Evolutionary conservation across 345 rosid species (phyloP).

Genomic region (Aurinia saxatilis): DNA sequence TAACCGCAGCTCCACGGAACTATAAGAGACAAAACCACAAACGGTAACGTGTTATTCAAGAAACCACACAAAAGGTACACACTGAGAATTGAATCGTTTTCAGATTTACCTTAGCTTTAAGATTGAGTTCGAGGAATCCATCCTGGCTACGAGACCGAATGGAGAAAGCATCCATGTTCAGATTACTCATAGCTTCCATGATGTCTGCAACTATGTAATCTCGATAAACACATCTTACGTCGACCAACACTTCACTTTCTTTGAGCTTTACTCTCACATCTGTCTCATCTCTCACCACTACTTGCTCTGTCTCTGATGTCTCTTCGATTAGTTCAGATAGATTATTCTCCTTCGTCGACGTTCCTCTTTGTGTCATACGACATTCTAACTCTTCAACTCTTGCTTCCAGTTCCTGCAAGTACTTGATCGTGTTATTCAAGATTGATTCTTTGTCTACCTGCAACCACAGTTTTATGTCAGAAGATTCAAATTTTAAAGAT

Average conservation of each 20-base stretch:
- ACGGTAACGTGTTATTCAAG: not conserved
- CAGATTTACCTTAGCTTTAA: slow-evolving; percentile 51
- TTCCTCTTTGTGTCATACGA: slow-evolving; percentile 35
- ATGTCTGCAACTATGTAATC: slow-evolving; percentile 50
- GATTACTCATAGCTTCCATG: slow-evolving; percentile 55
- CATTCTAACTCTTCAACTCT: slow-evolving; percentile 61
- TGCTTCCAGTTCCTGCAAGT: slow-evolving; percentile 51
- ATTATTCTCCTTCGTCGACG: not conserved
- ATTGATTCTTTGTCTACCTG: slow-evolving; percentile 51
- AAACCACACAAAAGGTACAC: not conserved
- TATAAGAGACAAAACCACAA: slow-evolving; percentile 11
- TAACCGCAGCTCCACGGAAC: slow-evolving; percentile 50
- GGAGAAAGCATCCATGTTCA: slow-evolving; percentile 47
- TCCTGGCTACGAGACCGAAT: slow-evolving; percentile 43
- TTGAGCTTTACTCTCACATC: slow-evolving; percentile 16
- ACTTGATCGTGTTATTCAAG: slow-evolving; percentile 42
- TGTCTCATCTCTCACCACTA: slow-evolving; percentile 29
- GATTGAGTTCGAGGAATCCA: slow-evolving; percentile 39
- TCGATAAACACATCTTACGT: slow-evolving; percentile 50
- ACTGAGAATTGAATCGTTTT: not conserved
- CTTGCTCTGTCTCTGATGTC: slow-evolving; percentile 44
- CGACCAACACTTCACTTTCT: slow-evolving; percentile 38
- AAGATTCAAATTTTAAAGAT: not conserved
- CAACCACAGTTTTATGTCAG: not conserved
- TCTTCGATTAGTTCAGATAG: slow-evolving; percentile 35